A percentile compares a stretch with the other conserved stretches of the same genome.
These are phyloP conservation scores for Leishmania major DNA, from an alignment of 208 protist genomes.

Conservation along the genomic window DNA sequence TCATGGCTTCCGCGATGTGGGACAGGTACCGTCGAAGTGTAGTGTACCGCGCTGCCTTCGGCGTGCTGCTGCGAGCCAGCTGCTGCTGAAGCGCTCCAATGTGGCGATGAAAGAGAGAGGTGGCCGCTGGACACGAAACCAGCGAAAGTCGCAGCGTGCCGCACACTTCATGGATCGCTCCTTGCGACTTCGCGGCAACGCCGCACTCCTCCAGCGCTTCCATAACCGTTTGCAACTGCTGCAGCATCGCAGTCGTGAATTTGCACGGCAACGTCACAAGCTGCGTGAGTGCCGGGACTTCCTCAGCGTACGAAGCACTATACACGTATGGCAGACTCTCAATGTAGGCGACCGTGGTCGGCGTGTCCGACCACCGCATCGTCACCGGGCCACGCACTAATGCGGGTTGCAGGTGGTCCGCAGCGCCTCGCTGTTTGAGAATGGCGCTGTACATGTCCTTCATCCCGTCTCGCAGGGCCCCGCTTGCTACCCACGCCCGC, in stretches of 20 bases:
- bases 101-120: constrained; percentile 1
- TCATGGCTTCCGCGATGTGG: constrained; percentile 3
- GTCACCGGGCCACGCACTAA: constrained; percentile 12
- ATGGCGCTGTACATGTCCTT: constrained; percentile 56
- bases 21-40: constrained; percentile 13
- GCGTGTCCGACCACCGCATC: constrained; percentile 17
- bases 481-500: constrained; percentile 27
- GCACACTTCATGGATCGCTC: constrained; percentile 9
- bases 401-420: constrained; percentile 19
- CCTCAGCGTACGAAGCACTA: constrained; percentile 26
- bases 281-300: constrained; percentile 32
- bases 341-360: constrained; percentile 20
- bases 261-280: constrained; percentile 26
- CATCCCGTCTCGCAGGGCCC: constrained; percentile 39
- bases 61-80: constrained; percentile 6
- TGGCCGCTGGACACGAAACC: constrained; percentile 1
- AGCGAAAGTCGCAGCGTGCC: constrained; percentile 20
- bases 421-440: constrained; percentile 37
- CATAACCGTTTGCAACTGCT: constrained; percentile 27
- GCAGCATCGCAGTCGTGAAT: constrained; percentile 14
- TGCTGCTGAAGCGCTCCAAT: constrained; percentile 11
- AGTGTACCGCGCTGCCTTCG: constrained; percentile 8
- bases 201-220: constrained; percentile 17
- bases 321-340: constrained; percentile 29
- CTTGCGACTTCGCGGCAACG: neutral